Percentiles rank a stretch among this genome's conserved stretches.
Conservation (phyloP, 306 rosid species). For the Malus fusca region DNA sequence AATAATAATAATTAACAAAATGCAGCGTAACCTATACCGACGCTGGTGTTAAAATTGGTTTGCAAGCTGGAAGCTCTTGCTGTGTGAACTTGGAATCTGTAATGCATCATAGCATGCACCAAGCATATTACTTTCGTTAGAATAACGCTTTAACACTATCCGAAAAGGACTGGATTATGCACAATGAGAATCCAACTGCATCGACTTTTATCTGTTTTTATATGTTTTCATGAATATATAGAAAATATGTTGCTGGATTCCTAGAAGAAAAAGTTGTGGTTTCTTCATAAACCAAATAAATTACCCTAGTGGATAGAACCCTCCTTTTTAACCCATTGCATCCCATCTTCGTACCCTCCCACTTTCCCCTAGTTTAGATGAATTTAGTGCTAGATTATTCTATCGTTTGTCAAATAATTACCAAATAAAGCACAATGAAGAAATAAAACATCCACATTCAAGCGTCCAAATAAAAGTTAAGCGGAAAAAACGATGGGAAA, state of each 20-base stretch:
- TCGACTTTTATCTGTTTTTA: no score
- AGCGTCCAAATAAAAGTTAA: not conserved
- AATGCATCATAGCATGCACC: slow-evolving; percentile 10
- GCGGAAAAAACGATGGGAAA: no score
- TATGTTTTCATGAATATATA: not conserved
- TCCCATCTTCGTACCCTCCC: no score
- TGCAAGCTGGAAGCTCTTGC: slow-evolving; percentile 95
- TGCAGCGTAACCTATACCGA: slow-evolving; percentile 40
- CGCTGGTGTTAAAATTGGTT: slow-evolving; percentile 84
- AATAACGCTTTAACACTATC: not conserved
- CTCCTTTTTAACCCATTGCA: no score
- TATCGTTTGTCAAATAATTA: not conserved
- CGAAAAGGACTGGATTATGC: not conserved
- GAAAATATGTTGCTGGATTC: not conserved
- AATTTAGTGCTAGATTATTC: no score
- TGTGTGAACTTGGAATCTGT: slow-evolving; percentile 80
- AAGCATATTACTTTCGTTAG: not conserved
- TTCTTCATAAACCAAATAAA: not conserved
- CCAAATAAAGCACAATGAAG: not conserved
- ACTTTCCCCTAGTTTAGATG: no score
- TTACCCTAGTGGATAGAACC: not conserved
- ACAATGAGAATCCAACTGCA: not conserved
- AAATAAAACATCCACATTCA: not conserved
- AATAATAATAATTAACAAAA: not conserved
- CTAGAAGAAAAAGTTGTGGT: not conserved